These are phyloP conservation scores for Gnomoniopsis sp. DNA, from an alignment of 2,329 filamentous ascomycete species.

Conservation along the genomic window DNA sequence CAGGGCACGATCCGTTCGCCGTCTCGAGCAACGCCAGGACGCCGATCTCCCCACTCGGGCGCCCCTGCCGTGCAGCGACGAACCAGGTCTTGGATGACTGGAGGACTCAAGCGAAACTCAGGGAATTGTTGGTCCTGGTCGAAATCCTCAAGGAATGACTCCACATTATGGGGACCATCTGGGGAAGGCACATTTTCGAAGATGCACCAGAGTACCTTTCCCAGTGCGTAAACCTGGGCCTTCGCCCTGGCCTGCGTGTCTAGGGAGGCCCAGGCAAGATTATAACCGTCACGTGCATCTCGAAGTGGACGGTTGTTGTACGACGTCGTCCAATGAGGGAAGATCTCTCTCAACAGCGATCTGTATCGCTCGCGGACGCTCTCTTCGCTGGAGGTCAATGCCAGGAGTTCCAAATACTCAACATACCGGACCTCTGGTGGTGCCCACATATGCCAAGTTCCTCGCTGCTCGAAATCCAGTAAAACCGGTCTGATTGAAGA, in stretches of 20 bases:
- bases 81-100: slow-evolving; percentile 15
- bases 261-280: slow-evolving; percentile 21
- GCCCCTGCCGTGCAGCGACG: slow-evolving; percentile 20
- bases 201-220: slow-evolving; percentile 26
- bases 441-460: slow-evolving; percentile 25
- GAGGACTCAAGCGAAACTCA: slow-evolving; percentile 18
- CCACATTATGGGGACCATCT: slow-evolving; percentile 19
- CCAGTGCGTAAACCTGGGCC: slow-evolving; percentile 25
- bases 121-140: slow-evolving; percentile 17
- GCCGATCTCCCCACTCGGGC: slow-evolving; percentile 19
- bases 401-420: slow-evolving; percentile 23
- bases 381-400: not conserved
- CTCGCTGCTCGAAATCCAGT: slow-evolving; percentile 25
- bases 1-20: not conserved
- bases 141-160: not conserved
- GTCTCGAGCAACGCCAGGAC: slow-evolving; percentile 3
- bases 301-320: slow-evolving; percentile 14
- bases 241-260: slow-evolving; percentile 11
- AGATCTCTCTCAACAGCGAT: slow-evolving; percentile 7
- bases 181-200: slow-evolving; percentile 24
- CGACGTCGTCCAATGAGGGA: slow-evolving; percentile 16
- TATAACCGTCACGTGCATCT: slow-evolving; percentile 20
- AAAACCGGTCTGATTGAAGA: slow-evolving; percentile 18
- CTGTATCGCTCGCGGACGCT: not conserved
- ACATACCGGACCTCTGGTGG: slow-evolving; percentile 24